These are phyloP conservation scores for Apiospora saccharicola DNA, from an alignment of 2,329 filamentous ascomycete species.

Conservation along the genomic window DNA sequence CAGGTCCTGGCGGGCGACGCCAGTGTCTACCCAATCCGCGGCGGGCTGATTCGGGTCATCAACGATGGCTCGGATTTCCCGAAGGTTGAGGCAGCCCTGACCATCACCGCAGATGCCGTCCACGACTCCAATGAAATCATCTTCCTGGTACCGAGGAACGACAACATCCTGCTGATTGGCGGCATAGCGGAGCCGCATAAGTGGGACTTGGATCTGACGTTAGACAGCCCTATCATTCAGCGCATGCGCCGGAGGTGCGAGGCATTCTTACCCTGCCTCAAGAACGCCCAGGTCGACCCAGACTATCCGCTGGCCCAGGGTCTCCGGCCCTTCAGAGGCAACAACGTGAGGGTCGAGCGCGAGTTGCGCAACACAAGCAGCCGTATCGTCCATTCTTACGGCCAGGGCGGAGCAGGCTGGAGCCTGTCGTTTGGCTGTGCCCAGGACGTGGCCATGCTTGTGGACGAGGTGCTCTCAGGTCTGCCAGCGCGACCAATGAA, in stretches of 20 bases:
- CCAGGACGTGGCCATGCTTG: slow-evolving; percentile 43
- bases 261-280: slow-evolving; percentile 49
- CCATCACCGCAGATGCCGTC: slow-evolving; percentile 49
- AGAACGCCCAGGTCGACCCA: slow-evolving; percentile 48
- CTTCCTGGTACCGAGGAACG: slow-evolving; percentile 53
- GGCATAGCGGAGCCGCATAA: slow-evolving; percentile 47
- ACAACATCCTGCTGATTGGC: slow-evolving; percentile 52
- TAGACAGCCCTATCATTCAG: slow-evolving; percentile 47
- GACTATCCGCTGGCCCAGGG: slow-evolving; percentile 53
- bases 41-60: slow-evolving; percentile 52
- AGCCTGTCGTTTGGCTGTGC: slow-evolving; percentile 50
- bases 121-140: slow-evolving; percentile 48
- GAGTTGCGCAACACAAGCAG: slow-evolving; percentile 45
- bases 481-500: slow-evolving; percentile 41
- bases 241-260: slow-evolving; percentile 53
- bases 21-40: slow-evolving; percentile 51
- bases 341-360: slow-evolving; percentile 52
- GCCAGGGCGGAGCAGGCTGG: slow-evolving; percentile 55
- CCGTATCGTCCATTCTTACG: slow-evolving; percentile 53
- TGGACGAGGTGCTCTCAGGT: slow-evolving; percentile 45
- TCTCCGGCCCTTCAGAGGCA: slow-evolving; percentile 48
- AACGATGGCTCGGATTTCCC: slow-evolving; percentile 53
- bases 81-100: slow-evolving; percentile 49
- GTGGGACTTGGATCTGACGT: slow-evolving; percentile 47
- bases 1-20: slow-evolving; percentile 47